Percentiles rank a stretch among this genome's conserved stretches.
Conservation (phyloP, 805 yeast species). For the Ogataea thermomethanolica region DNA sequence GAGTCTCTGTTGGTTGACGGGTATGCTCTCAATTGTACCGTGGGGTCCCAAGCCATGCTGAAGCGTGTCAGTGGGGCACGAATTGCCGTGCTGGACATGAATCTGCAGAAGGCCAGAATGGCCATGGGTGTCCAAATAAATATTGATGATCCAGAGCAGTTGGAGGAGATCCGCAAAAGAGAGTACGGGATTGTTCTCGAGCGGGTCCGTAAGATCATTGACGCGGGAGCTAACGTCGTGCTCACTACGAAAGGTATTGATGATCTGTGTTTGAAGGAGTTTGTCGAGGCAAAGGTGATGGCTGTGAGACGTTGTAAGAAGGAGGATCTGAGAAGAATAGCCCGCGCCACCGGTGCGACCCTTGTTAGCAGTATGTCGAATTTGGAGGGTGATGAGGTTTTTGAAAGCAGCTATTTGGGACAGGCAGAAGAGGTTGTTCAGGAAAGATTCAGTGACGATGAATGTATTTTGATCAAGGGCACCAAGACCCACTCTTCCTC, state of each 20-base stretch:
- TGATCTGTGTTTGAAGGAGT: slow-evolving; percentile 85
- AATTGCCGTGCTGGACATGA: slow-evolving; percentile 86
- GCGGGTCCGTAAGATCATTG: slow-evolving; percentile 74
- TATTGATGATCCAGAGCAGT: slow-evolving; percentile 88
- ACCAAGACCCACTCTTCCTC: slow-evolving; percentile 88
- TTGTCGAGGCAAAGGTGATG: slow-evolving; percentile 88
- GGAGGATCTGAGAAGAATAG: slow-evolving; percentile 94
- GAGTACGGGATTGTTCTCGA: slow-evolving; percentile 85
- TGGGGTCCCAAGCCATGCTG: slow-evolving; percentile 96
- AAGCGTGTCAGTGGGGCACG: slow-evolving; percentile 66
- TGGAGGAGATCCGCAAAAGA: slow-evolving; percentile 86
- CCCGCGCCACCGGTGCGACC: slow-evolving; percentile 97
- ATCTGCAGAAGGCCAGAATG: slow-evolving; percentile 94
- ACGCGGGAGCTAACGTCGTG: slow-evolving; percentile 89
- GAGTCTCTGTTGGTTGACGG: slow-evolving; percentile 90
- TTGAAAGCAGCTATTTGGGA: slow-evolving; percentile 82
- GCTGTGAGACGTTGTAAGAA: slow-evolving; percentile 96
- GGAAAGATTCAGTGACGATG: slow-evolving; percentile 91
- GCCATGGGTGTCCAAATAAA: slow-evolving; percentile 97
- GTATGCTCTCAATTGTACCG: slow-evolving; percentile 93
- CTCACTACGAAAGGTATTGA: slow-evolving; percentile 94
- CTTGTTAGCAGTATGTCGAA: slow-evolving; percentile 82
- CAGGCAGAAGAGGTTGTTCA: slow-evolving; percentile 88
- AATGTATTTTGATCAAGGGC: slow-evolving; percentile 88
- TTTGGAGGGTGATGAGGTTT: slow-evolving; percentile 93